Base-by-base conservation (phyloP, 495 filamentous ascomycete genomes). In the Pseudomonodictys pantanalensis region DNA sequence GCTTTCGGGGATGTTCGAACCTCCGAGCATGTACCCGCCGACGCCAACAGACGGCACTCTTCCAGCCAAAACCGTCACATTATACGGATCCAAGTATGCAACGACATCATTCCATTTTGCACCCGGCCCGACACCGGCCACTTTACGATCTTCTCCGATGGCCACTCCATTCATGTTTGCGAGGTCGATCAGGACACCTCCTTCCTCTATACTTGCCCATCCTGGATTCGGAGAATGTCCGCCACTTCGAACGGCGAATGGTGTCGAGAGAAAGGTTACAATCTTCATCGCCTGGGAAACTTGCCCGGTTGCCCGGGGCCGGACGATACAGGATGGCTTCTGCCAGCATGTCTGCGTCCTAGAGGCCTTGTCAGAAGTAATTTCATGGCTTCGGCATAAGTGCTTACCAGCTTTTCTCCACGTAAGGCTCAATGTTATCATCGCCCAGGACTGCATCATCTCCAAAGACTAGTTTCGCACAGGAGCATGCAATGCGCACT, bases 111-210 rank as follows among this genome's bases (percentile, higher is more conserved):
- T 44, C 59, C 59, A 62, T 12, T 22, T 23, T 18, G 10, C 46
- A 8, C 59, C 59, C 7, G 52, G 59, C 2, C 59, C 59, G 1
- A 57, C 9, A 52, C 56, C 52, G 7, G 12, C 45, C 10, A 51
- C 15, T 9, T 50, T 41, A 8, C 44, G 24, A 30, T 51, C 45
- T 1, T 2, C 32, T 23, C 41, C 41, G 0, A 57, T 8, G 42
- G 2, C 39, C 2, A 54, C 17, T 48, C 38, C 15, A 18, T 57
- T 30, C 30, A 62, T 22, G 5, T 25, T 15, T 7, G 70, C 68
- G 32, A 82, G 39, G 51, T 80, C 79, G 35, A 82, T 71, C 0
- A 78, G 73, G 1, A 81, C 72, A 0, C 79, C 78, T 3, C 62
- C 56, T 12, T 25, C 58, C 18, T 71, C 56, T 20, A 73, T 73